phyloP scores from a whole-genome alignment of 2,329 filamentous ascomycete genomes.

The Aaosphaeria pasadenensis region DNA sequence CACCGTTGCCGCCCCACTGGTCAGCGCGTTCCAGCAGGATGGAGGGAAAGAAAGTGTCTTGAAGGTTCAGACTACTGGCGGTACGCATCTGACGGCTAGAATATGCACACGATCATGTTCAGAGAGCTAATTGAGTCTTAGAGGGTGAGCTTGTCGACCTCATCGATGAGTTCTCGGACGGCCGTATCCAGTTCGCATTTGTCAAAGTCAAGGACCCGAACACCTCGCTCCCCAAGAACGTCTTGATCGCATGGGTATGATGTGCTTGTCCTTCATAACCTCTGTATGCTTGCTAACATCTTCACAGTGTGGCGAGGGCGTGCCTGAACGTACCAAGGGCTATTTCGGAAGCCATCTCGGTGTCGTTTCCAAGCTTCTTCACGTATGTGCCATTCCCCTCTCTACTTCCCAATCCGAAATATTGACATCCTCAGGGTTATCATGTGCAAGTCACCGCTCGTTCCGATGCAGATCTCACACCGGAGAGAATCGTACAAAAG shows the following conservation, averaged over 20 bases:
- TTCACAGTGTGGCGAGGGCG: conserved; percentile 80
- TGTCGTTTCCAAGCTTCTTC: conserved; percentile 85
- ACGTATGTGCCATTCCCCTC: conserved; percentile 50
- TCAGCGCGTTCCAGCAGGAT: conserved; percentile 87
- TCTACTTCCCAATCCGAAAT: background rate
- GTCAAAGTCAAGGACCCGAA: conserved; percentile 97
- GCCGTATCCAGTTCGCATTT: conserved; percentile 94
- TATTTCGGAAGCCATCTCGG: conserved; percentile 96
- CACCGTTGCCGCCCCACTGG: conserved; percentile 84
- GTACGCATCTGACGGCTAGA: conserved; percentile 45
- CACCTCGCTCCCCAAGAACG: conserved; percentile 81
- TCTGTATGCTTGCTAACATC: conserved; percentile 4
- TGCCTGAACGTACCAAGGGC: conserved; percentile 96
- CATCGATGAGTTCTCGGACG: conserved; percentile 94
- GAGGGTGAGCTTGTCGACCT: conserved; percentile 89
- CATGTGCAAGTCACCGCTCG: conserved; percentile 97
- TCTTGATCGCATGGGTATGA: conserved; percentile 82
- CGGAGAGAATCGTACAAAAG: conserved; percentile 86
- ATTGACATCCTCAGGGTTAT: conserved; percentile 60
- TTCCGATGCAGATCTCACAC: conserved; percentile 82
- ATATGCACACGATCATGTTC: background rate
- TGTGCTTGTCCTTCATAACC: background rate
- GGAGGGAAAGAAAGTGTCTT: conserved; percentile 88
- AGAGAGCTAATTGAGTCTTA: conserved; percentile 39
- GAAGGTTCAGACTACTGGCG: conserved; percentile 89